A percentile compares a stretch with the other conserved stretches of the same genome.
phyloP scores from a whole-genome alignment of 257 asterid species.

The Solanum sparsipilum region DNA sequence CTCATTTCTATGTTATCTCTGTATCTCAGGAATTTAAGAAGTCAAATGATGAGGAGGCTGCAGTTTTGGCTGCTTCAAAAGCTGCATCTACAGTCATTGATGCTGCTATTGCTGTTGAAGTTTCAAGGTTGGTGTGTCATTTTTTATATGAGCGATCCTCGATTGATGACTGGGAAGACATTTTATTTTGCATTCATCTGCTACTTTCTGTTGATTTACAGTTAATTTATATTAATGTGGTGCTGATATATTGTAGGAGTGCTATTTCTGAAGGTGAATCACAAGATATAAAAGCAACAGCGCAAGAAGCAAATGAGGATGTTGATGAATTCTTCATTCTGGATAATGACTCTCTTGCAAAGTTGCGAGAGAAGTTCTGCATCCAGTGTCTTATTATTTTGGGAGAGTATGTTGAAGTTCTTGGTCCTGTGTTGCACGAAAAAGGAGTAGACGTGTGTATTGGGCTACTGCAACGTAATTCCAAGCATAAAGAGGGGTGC shows the following conservation, averaged over 20 bases:
- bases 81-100: conserved; percentile 90
- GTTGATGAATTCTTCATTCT: conserved; percentile 40
- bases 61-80: conserved; percentile 77
- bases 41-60: conserved; percentile 78
- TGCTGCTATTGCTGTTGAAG: conserved; percentile 73
- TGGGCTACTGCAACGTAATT: conserved; percentile 61
- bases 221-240: not conserved
- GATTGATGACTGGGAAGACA: not conserved
- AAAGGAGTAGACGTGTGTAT: conserved; percentile 96
- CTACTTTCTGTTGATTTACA: not conserved
- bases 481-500: conserved; percentile 57
- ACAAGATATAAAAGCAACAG: conserved; percentile 34
- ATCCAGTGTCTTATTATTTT: conserved; percentile 81
- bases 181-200: not conserved
- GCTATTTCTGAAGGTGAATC: conserved; percentile 39
- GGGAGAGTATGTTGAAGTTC: conserved; percentile 99
- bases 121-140: conserved; percentile 43
- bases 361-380: conserved; percentile 83
- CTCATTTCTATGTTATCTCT: not conserved
- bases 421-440: conserved; percentile 95
- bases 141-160: conserved; percentile 3
- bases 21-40: conserved; percentile 53
- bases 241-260: conserved; percentile 30
- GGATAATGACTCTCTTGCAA: conserved; percentile 66
- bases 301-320: conserved; percentile 50